phyloP scores from a whole-genome alignment of 768 basidiomycete genomes.

The Amanita inopinata region DNA sequence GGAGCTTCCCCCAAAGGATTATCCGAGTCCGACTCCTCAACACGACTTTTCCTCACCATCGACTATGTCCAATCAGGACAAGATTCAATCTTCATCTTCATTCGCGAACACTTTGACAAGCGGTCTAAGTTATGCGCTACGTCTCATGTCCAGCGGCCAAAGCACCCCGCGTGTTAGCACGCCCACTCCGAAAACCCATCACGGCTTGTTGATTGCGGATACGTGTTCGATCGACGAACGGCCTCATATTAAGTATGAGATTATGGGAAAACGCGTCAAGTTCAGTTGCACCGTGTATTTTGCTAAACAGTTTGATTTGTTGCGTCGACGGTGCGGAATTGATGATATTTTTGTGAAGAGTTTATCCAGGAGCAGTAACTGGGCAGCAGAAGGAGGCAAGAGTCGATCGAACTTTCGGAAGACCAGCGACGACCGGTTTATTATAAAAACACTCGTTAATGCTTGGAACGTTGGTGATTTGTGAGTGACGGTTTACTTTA shows the following conservation, averaged over 20 bases:
- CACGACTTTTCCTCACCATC: constrained; percentile 12
- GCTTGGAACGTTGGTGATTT: constrained; percentile 83
- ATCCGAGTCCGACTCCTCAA: constrained; percentile 3
- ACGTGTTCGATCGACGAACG: constrained; percentile 47
- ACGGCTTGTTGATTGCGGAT: constrained; percentile 37
- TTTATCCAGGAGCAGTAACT: constrained; percentile 47
- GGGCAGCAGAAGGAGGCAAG: constrained; percentile 76
- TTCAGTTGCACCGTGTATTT: constrained; percentile 80
- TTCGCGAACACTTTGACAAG: constrained; percentile 39
- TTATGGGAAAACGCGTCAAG: constrained; percentile 61
- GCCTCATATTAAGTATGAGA: constrained; percentile 78
- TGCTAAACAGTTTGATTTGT: constrained; percentile 66
- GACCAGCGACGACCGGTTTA: constrained; percentile 65
- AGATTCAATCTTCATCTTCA: constrained; percentile 23
- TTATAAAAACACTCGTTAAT: constrained; percentile 80
- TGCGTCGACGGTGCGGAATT: constrained; percentile 59
- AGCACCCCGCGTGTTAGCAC: constrained; percentile 23
- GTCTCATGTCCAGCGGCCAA: constrained; percentile 38
- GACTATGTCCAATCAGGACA: background rate
- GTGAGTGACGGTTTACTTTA: constrained; percentile 31
- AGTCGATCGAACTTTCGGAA: constrained; percentile 78
- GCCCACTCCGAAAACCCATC: constrained; percentile 33
- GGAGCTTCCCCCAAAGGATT: constrained; percentile 18
- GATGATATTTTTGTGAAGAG: constrained; percentile 53
- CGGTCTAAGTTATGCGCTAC: constrained; percentile 49